A percentile compares a stretch with the other conserved stretches of the same genome.
Conservation (phyloP, 2,329 filamentous ascomycete genomes). For the Fonsecaea multimorphosa region DNA sequence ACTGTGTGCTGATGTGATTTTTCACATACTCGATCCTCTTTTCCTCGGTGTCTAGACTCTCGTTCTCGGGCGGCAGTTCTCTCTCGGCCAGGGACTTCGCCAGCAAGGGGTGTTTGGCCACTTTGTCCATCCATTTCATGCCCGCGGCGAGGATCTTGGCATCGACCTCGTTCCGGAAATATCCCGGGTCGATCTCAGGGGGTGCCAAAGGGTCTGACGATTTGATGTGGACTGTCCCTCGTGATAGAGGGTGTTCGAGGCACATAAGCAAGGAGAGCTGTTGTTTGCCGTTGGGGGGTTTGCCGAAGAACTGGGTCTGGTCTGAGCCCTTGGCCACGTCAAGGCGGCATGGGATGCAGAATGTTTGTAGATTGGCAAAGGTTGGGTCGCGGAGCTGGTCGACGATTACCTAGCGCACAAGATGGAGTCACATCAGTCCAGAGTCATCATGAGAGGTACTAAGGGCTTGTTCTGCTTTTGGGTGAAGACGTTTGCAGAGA, state of each 20-base stretch:
- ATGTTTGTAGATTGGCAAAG: conserved; percentile 36
- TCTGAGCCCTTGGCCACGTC: conserved; percentile 36
- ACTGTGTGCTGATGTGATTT: conserved; percentile 46
- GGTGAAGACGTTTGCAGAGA: background rate
- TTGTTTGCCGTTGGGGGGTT: conserved; percentile 29
- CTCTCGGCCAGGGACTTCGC: conserved; percentile 27
- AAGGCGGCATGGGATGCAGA: conserved; percentile 35
- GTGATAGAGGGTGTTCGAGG: conserved; percentile 49
- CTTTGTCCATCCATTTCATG: conserved; percentile 51
- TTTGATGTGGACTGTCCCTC: conserved; percentile 51
- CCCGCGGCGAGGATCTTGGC: conserved; percentile 43
- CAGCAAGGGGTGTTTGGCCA: conserved; percentile 29
- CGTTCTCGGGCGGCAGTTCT: conserved; percentile 29
- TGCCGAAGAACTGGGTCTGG: conserved; percentile 35
- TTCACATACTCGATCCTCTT: conserved; percentile 49
- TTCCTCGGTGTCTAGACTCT: conserved; percentile 31
- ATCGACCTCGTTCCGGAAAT: conserved; percentile 47
- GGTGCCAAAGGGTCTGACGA: conserved; percentile 48
- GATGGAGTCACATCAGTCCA: background rate
- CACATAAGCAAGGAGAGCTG: conserved; percentile 34
- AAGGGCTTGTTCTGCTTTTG: background rate
- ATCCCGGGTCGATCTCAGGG: conserved; percentile 52
- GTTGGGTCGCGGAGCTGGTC: conserved; percentile 41
- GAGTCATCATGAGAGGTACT: background rate
- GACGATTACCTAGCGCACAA: conserved; percentile 39